A percentile compares a stretch with the other conserved stretches of the same genome.
Evolutionary conservation across 2,329 filamentous ascomycete genomes (phyloP).

Genomic region (Alternaria novae-zelandiae): DNA sequence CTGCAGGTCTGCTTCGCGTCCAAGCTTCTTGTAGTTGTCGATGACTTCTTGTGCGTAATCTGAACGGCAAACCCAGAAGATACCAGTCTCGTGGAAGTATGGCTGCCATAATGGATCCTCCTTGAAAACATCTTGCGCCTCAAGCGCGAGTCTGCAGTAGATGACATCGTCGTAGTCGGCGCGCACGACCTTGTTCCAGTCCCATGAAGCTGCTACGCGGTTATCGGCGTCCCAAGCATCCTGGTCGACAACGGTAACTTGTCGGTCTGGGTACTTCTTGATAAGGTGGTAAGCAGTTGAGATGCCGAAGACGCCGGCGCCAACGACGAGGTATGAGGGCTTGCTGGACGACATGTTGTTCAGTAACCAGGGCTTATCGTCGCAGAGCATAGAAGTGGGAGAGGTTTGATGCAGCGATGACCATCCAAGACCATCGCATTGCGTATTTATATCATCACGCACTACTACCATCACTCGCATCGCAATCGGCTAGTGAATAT

Average conservation of each 20-base stretch:
- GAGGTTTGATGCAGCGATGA: slow-evolving; percentile 16
- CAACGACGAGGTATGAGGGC: slow-evolving; percentile 44
- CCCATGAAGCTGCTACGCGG: slow-evolving; percentile 68
- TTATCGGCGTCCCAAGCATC: slow-evolving; percentile 40
- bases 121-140: slow-evolving; percentile 69
- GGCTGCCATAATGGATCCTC: slow-evolving; percentile 62
- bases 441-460: slow-evolving; percentile 25
- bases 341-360: slow-evolving; percentile 37
- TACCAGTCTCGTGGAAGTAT: slow-evolving; percentile 60
- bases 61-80: slow-evolving; percentile 52
- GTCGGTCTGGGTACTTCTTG: slow-evolving; percentile 50
- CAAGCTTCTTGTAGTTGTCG: slow-evolving; percentile 58
- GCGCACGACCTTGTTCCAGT: slow-evolving; percentile 76
- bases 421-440: not conserved
- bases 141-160: slow-evolving; percentile 69
- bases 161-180: slow-evolving; percentile 70
- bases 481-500: slow-evolving; percentile 11
- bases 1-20: slow-evolving; percentile 54
- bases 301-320: slow-evolving; percentile 48
- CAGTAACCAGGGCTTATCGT: slow-evolving; percentile 19
- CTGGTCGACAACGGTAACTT: slow-evolving; percentile 50
- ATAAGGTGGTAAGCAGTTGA: slow-evolving; percentile 50
- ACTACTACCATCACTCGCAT: slow-evolving; percentile 9
- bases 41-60: slow-evolving; percentile 58
- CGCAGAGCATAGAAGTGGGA: slow-evolving; percentile 19